Evolutionary conservation across 495 filamentous ascomycete species (phyloP).

Genomic region (Annulohypoxylon bovei): DNA sequence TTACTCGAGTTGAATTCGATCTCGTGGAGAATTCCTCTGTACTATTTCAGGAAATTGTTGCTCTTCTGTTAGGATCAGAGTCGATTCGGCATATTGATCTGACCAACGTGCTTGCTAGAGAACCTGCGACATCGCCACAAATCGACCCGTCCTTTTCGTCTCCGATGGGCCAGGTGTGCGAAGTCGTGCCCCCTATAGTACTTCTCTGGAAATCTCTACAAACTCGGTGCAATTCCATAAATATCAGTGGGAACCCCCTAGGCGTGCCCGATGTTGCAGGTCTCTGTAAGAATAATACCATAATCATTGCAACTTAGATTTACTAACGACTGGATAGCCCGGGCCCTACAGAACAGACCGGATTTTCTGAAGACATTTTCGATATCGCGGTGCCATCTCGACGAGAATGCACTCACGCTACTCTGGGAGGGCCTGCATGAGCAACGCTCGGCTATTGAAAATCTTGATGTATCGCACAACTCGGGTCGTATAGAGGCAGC

Average conservation of each 20-base stretch:
- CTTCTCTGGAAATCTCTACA: constrained; percentile 76
- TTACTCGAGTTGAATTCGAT: constrained; percentile 49
- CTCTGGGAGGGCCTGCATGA: constrained; percentile 66
- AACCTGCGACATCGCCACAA: constrained; percentile 7
- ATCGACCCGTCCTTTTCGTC: background rate
- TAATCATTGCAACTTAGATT: background rate
- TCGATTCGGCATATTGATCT: constrained; percentile 58
- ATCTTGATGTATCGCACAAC: constrained; percentile 80
- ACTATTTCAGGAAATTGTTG: constrained; percentile 59
- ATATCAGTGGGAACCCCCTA: constrained; percentile 83
- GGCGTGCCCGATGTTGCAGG: constrained; percentile 80
- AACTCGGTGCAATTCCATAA: constrained; percentile 84
- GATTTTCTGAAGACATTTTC: constrained; percentile 75
- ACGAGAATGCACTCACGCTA: constrained; percentile 65
- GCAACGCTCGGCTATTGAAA: constrained; percentile 79
- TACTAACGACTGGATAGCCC: constrained; percentile 22
- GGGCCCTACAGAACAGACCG: constrained; percentile 39
- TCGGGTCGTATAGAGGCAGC: constrained; percentile 74
- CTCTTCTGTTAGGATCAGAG: constrained; percentile 57
- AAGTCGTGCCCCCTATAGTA: constrained; percentile 81
- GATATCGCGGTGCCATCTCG: constrained; percentile 79
- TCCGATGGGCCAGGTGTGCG: constrained; percentile 57
- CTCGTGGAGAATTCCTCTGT: constrained; percentile 51
- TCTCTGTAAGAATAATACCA: constrained; percentile 46
- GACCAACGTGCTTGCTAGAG: constrained; percentile 46